Conservation (phyloP, 352 stramenopile genomes). For the Globisporangium iwayamae region DNA sequence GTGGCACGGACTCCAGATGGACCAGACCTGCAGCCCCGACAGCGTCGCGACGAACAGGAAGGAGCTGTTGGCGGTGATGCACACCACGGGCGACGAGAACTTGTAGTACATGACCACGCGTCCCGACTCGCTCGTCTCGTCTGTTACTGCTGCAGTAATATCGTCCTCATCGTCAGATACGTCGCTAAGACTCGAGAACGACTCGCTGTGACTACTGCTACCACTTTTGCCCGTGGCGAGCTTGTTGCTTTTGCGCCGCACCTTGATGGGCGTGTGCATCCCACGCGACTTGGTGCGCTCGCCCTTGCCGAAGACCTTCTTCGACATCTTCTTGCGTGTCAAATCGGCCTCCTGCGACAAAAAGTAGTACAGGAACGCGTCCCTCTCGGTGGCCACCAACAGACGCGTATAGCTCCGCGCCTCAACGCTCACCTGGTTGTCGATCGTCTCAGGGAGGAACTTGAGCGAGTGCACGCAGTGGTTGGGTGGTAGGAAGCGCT, state of each 20-base stretch:
- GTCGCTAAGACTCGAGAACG: slow-evolving; percentile 32
- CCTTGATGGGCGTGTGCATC: slow-evolving; percentile 40
- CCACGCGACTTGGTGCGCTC: slow-evolving; percentile 38
- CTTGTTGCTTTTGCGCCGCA: slow-evolving; percentile 22
- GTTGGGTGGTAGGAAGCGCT: slow-evolving; percentile 71
- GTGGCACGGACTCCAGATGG: slow-evolving; percentile 85
- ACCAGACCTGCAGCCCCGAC: slow-evolving; percentile 76
- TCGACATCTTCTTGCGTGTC: slow-evolving; percentile 74
- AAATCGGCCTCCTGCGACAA: slow-evolving; percentile 64
- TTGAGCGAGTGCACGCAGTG: slow-evolving; percentile 61
- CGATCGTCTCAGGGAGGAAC: slow-evolving; percentile 82
- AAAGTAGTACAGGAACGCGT: slow-evolving; percentile 85
- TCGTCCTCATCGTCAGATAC: slow-evolving; percentile 7
- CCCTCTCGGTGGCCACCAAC: slow-evolving; percentile 52
- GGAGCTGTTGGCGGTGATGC: slow-evolving; percentile 78
- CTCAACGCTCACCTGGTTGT: slow-evolving; percentile 73
- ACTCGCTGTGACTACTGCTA: slow-evolving; percentile 16
- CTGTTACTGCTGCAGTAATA: slow-evolving; percentile 9
- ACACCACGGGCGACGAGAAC: slow-evolving; percentile 59
- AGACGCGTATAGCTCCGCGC: slow-evolving; percentile 74
- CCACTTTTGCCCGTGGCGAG: slow-evolving; percentile 19
- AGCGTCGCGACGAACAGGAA: slow-evolving; percentile 80
- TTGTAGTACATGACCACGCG: slow-evolving; percentile 85
- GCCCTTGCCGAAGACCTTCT: slow-evolving; percentile 61
- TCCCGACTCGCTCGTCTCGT: slow-evolving; percentile 37